Base-by-base conservation (phyloP, 2,329 filamentous ascomycete species). In the Gaeumannomyces tritici region DNA sequence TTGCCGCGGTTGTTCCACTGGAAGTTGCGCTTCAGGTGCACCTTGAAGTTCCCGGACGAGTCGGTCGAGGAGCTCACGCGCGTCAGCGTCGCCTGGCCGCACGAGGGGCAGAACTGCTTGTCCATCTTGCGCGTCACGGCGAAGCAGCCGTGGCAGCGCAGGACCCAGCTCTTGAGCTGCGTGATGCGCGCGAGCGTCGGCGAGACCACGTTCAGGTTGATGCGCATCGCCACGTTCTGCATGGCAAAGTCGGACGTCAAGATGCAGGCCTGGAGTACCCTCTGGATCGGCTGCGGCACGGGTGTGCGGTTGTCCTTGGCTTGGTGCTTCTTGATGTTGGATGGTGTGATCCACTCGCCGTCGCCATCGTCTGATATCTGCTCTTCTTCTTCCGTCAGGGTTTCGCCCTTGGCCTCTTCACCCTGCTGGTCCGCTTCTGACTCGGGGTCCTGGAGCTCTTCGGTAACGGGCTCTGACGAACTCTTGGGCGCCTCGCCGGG, bases 211-310 rank as follows among this genome's bases (percentile, higher is more conserved):
- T 74, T 74, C 18, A 99, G 84, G 77, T 97, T 96, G 80, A 98
- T 96, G 68, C 96, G 91, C 5, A 99, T 83, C 2, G 95, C 84
- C 9, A 98, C 92, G 73, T 98, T 98, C 77, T 98, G 93, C 91
- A 99, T 96, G 62, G 95, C 93, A 76, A 90, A 98, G 79, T 99
- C 95, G 62, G 89, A 92, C 1, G 95, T 98, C 71, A 98, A 88
- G 57, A 93, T 87, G n/a, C 92, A 93, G 21, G 90, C 91, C 74
- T 96, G 88, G 68, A 97, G 88, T 15, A 84, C 85, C 65, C 84
- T 83, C 47, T 84, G 80, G 62, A 84, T 80, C 1, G 81, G 73
- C 59, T 80, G 75, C 55, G 80, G 75, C 26, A 78, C 73, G 1
- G 79, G 74, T 7, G 76, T 76, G 27, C 78, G 75, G 29, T 74